A percentile compares a stretch with the other conserved stretches of the same genome.
Evolutionary conservation across 805 yeast genomes (phyloP).

Genomic region (Yamadazyma tumulicola): DNA sequence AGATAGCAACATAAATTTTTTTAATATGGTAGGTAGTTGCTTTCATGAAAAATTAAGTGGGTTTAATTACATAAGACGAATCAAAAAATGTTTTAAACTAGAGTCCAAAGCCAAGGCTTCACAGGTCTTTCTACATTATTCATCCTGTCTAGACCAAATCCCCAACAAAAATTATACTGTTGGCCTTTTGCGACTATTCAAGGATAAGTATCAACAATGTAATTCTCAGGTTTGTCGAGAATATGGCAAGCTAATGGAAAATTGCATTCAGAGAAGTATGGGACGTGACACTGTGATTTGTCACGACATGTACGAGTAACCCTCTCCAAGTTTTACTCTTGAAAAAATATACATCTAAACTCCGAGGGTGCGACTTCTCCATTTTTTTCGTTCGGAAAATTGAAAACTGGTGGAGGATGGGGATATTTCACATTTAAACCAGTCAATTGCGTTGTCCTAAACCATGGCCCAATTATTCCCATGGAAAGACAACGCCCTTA

Average conservation of each 20-base stretch:
- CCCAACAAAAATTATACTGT: conserved; percentile 44
- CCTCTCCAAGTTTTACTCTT: too few species aligned
- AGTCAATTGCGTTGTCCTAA: too few species aligned
- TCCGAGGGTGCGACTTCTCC: too few species aligned
- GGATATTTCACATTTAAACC: too few species aligned
- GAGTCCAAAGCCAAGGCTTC: conserved; percentile 6
- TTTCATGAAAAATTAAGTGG: conserved; percentile 30
- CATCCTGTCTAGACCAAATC: conserved; percentile 35
- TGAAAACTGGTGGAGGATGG: too few species aligned
- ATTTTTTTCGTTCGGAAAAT: too few species aligned
- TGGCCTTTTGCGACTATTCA: conserved; percentile 50
- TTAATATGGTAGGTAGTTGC: conserved; percentile 5
- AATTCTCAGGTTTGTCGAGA: conserved; percentile 58
- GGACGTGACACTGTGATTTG: conserved; percentile 31
- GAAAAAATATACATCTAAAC: too few species aligned
- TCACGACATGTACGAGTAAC: conserved; percentile 13
- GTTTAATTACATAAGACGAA: conserved; percentile 46
- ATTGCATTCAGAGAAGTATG: conserved; percentile 51
- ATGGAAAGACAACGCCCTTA: conserved; percentile 6
- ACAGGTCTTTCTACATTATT: conserved; percentile 20
- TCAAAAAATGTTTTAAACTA: conserved; percentile 21
- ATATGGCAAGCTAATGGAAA: conserved; percentile 46
- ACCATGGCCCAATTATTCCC: too few species aligned
- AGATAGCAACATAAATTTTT: conserved; percentile 2
- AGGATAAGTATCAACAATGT: conserved; percentile 27